Percentiles rank a stretch among this genome's conserved stretches.
Conservation (phyloP, 2,329 filamentous ascomycete genomes). For the Tolypocladium capitatum region DNA sequence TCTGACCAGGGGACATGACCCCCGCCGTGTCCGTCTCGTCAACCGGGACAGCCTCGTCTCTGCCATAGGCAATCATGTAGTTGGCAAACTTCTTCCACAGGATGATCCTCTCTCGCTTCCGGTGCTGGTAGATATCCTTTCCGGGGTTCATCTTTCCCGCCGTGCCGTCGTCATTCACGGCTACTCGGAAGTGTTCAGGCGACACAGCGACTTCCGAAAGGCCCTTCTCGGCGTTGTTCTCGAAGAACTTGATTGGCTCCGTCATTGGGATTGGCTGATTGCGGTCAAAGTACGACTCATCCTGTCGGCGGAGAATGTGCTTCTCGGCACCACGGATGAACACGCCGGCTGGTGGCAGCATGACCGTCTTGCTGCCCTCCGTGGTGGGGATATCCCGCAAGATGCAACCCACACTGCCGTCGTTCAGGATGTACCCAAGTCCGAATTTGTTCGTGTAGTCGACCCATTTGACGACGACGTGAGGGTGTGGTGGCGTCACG, state of each 20-base stretch:
- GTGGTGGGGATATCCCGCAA: slow-evolving; percentile 41
- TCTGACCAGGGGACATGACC: slow-evolving; percentile 23
- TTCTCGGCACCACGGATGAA: slow-evolving; percentile 58
- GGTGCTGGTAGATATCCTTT: slow-evolving; percentile 50
- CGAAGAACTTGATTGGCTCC: slow-evolving; percentile 55
- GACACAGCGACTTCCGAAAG: slow-evolving; percentile 51
- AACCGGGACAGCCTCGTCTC: slow-evolving; percentile 46
- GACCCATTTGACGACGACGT: slow-evolving; percentile 68
- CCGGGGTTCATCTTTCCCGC: slow-evolving; percentile 48
- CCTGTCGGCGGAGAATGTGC: slow-evolving; percentile 51
- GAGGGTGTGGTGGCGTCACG: slow-evolving; percentile 40
- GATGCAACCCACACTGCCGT: slow-evolving; percentile 66
- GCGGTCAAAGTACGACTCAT: slow-evolving; percentile 40
- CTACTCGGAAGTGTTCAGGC: slow-evolving; percentile 45
- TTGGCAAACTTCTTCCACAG: slow-evolving; percentile 64
- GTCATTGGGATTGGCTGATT: slow-evolving; percentile 52
- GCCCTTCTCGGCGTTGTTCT: slow-evolving; percentile 53
- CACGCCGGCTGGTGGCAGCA: slow-evolving; percentile 56
- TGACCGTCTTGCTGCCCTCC: slow-evolving; percentile 33
- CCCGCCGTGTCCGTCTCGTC: slow-evolving; percentile 31
- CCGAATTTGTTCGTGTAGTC: slow-evolving; percentile 83
- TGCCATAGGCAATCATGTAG: slow-evolving; percentile 61
- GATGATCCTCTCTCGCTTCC: slow-evolving; percentile 52
- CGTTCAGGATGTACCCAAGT: slow-evolving; percentile 70
- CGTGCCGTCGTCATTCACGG: slow-evolving; percentile 43